Percentiles rank a stretch among this genome's conserved stretches.
Conservation (phyloP, 148 eudicot species). For the Beta vulgaris region DNA sequence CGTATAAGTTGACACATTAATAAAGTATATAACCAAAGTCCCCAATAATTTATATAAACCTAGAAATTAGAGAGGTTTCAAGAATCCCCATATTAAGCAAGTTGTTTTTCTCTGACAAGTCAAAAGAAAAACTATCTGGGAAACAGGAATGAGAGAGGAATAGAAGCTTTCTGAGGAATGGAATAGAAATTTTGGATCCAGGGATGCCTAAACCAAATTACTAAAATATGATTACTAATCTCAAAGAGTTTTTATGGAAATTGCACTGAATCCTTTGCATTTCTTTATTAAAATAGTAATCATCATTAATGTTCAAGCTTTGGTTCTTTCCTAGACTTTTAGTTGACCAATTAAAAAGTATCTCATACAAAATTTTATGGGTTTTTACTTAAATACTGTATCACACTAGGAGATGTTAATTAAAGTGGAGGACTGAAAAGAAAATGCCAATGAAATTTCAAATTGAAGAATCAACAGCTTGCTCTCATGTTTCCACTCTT, state of each 20-base stretch:
- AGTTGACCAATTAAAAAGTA: conserved; percentile 1
- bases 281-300: conserved; percentile 10
- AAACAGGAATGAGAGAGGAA: conserved; percentile 37
- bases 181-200: conserved; percentile 58
- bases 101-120: conserved; percentile 24
- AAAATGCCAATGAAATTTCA: conserved; percentile 32
- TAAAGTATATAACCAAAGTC: neutral
- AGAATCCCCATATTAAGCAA: conserved; percentile 7
- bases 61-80: neutral
- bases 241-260: conserved; percentile 9
- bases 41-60: neutral
- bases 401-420: conserved; percentile 29
- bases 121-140: conserved; percentile 21
- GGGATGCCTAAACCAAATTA: conserved; percentile 16
- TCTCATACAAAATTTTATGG: neutral
- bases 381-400: neutral
- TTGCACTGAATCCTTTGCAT: conserved; percentile 42
- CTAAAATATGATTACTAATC: conserved; percentile 2
- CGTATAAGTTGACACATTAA: too few relatives aligned
- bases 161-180: conserved; percentile 56
- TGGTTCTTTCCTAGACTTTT: conserved; percentile 23
- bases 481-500: neutral
- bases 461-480: conserved; percentile 22
- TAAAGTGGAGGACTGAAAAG: neutral
- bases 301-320: conserved; percentile 22